Evolutionary conservation across 139 green algal genomes (phyloP).

Genomic region (Raphidocelis subcapitata): DNA sequence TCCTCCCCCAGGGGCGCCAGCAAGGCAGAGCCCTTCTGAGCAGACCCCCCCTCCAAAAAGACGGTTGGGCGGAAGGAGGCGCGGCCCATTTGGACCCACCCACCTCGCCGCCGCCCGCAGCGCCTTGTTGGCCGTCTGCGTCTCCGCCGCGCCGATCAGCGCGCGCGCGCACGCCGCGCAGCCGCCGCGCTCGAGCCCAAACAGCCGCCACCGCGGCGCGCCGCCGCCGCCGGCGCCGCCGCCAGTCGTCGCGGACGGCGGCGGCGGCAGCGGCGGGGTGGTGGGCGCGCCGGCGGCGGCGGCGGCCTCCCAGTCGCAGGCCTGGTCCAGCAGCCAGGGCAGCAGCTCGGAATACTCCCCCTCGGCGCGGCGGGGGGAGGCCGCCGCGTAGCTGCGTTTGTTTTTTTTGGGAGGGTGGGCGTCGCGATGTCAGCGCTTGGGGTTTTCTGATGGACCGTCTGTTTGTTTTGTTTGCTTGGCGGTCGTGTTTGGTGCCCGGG

Average conservation of each 20-base stretch:
- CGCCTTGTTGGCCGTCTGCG: conserved; percentile 1
- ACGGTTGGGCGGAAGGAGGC: no score
- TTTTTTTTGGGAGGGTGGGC: not conserved
- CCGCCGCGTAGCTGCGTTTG: not conserved
- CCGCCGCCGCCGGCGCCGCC: conserved; percentile 16
- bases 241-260: not conserved
- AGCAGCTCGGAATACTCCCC: conserved; percentile 61
- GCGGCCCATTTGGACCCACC: no score
- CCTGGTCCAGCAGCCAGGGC: conserved; percentile 68
- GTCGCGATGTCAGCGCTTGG: no score
- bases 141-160: conserved; percentile 20
- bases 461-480: no score
- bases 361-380: conserved; percentile 38
- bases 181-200: conserved; percentile 14
- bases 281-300: conserved; percentile 37
- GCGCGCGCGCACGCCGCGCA: conserved; percentile 19
- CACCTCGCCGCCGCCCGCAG: not conserved
- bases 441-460: no score
- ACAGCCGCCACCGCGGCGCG: conserved; percentile 37
- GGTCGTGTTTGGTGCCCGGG: no score
- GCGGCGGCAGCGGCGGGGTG: conserved; percentile 7
- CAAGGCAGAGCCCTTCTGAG: no score
- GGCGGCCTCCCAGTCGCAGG: conserved; percentile 60
- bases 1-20: no score
- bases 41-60: no score